Evolutionary conservation across 78 protist genomes (phyloP).

Genomic region (Protostelium mycophagum): DNA sequence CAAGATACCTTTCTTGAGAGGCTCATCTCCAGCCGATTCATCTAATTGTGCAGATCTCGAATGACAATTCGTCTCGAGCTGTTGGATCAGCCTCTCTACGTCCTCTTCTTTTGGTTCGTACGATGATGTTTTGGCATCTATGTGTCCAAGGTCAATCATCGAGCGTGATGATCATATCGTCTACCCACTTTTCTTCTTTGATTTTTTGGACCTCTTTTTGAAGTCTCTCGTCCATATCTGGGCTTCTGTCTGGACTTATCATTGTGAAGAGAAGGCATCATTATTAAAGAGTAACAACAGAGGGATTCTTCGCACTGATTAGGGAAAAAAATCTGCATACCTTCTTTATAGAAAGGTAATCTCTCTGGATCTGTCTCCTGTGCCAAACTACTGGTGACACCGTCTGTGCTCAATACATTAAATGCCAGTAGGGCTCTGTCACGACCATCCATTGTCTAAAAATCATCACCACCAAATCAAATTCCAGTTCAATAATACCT

Average conservation of each 20-base stretch:
- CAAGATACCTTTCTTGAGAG: not conserved
- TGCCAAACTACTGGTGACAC: not conserved
- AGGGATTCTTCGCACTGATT: too few species aligned
- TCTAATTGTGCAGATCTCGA: not conserved
- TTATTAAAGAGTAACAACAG: too few species aligned
- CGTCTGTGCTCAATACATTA: not conserved
- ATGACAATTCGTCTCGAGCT: not conserved
- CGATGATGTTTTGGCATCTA: not conserved
- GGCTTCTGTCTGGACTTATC: too few species aligned
- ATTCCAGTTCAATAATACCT: not conserved
- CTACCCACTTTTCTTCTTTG: not conserved
- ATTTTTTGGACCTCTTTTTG: not conserved
- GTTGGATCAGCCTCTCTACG: not conserved
- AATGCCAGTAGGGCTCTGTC: not conserved
- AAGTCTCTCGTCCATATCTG: not conserved
- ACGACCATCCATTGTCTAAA: not conserved
- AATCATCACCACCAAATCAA: too few species aligned
- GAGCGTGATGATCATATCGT: not conserved
- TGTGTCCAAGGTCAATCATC: not conserved
- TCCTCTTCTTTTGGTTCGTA: not conserved
- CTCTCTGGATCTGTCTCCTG: not conserved
- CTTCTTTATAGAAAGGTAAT: not conserved
- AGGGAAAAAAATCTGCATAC: too few species aligned
- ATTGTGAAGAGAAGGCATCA: too few species aligned
- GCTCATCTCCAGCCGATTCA: not conserved